These are phyloP conservation scores for Neurospora sp. DNA, from an alignment of 2,329 filamentous ascomycete species.

Conservation along the genomic window DNA sequence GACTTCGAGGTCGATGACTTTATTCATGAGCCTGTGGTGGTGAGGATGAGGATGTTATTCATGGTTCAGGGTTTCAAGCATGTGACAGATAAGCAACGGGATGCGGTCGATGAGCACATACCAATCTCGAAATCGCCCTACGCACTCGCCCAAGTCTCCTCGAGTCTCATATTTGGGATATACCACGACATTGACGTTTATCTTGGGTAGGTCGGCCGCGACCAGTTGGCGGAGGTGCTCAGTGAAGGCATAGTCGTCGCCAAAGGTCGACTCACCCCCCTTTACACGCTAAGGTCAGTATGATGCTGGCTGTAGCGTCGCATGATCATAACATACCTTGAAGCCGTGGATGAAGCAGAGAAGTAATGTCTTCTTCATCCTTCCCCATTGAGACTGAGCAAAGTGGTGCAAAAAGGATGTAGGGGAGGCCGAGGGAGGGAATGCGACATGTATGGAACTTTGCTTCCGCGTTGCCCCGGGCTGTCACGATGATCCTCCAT, in stretches of 20 bases:
- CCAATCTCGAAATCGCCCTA: conserved; percentile 68
- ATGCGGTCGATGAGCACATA: conserved; percentile 23
- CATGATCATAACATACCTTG: conserved; percentile 43
- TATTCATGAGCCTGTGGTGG: conserved; percentile 63
- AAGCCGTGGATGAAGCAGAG: conserved; percentile 85
- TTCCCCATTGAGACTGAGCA: conserved; percentile 24
- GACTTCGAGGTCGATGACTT: conserved; percentile 91
- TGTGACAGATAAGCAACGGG: background rate
- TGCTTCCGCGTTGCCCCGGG: background rate
- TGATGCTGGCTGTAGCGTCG: background rate
- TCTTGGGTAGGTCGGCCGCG: conserved; percentile 54
- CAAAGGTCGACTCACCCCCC: conserved; percentile 73
- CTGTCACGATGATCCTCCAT: background rate
- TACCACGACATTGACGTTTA: conserved; percentile 58
- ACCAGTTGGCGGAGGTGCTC: conserved; percentile 58
- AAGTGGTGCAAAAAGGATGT: background rate
- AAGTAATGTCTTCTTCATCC: conserved; percentile 69
- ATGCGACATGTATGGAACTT: background rate
- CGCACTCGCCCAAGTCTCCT: conserved; percentile 63
- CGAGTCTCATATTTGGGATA: conserved; percentile 79
- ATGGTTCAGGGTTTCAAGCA: background rate
- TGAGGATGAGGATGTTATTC: conserved; percentile 3
- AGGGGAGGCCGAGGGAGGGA: background rate
- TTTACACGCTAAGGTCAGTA: conserved; percentile 21
- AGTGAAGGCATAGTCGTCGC: conserved; percentile 55